phyloP scores from a whole-genome alignment of 192 early-diverging fungal species.

The Piromyces sp. region DNA sequence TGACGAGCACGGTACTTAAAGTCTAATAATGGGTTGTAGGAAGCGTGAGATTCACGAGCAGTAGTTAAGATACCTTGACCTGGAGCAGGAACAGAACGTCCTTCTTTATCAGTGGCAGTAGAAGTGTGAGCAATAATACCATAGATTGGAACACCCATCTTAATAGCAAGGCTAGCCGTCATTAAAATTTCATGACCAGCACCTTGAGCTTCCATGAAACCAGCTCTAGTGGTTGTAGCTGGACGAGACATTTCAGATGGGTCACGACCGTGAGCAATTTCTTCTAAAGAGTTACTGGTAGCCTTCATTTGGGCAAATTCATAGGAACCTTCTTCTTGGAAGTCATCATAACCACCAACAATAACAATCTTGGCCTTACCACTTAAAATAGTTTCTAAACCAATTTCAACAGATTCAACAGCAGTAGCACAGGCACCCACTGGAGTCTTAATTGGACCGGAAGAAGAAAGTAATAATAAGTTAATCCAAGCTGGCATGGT shows the following conservation, averaged over 20 bases:
- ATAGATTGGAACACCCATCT: constrained; percentile 85
- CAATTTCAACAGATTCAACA: constrained; percentile 78
- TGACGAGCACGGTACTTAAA: constrained; percentile 69
- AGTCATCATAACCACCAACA: constrained; percentile 85
- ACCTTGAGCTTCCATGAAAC: constrained; percentile 87
- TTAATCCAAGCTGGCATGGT: constrained; percentile 94
- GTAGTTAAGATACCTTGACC: constrained; percentile 85
- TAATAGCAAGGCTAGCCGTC: constrained; percentile 66
- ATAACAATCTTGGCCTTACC: constrained; percentile 88
- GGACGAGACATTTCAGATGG: constrained; percentile 80
- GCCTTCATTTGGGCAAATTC: constrained; percentile 97
- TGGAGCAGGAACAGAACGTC: constrained; percentile 82
- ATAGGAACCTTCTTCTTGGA: constrained; percentile 79
- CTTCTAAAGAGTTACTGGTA: constrained; percentile 63
- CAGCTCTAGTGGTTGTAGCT: constrained; percentile 67
- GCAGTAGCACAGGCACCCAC: constrained; percentile 88
- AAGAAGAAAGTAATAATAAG: constrained; percentile 79
- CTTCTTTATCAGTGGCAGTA: constrained; percentile 89
- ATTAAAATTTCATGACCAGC: constrained; percentile 78
- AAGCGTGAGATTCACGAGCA: constrained; percentile 49
- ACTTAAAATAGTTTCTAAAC: constrained; percentile 67
- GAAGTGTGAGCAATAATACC: constrained; percentile 74
- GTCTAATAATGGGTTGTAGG: constrained; percentile 48
- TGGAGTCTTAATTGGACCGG: constrained; percentile 84
- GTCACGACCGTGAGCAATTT: constrained; percentile 69